Base-by-base conservation (phyloP, 2,329 filamentous ascomycete genomes). In the Pestalotiopsis fici region DNA sequence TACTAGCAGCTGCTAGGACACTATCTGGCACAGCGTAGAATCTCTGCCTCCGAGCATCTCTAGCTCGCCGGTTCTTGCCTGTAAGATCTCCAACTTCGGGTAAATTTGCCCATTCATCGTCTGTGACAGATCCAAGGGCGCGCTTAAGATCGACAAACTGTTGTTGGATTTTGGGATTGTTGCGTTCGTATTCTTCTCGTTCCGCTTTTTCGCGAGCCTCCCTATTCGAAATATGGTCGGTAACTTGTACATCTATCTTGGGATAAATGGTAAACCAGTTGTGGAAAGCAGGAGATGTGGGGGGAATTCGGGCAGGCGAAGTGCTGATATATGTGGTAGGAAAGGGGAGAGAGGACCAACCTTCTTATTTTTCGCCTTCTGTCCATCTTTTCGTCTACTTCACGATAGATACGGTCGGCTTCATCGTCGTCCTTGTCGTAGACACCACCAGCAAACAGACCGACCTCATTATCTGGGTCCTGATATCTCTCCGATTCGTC, bases 381-480 rank as follows among this genome's bases (percentile, higher is more conserved):
- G 72, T 97, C 95, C 95, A 99, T 98, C 82, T 93, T 95, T 84
- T 98, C 96, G 76, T 99, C 96, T 71, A 99, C 93, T 77, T 94
- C 92, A 75, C 95, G 92, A 83, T 97, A 99, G 76, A 99, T 97
- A 75, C 93, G 88, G 81, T 99, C 96, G 56, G 96, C 96, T 80
- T 99, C 97, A 76, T 99, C 96, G 76, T 99, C 96, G 66, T 99
- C 96, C 78, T 96, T 93, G 79, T 98, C 96, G 83, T 97, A 99
- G 74, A 96, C 93, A 43, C 96, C 96, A 66, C 94, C 95, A 3
- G 96, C 95, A 76, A 99, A 99, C 25, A 99, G 85, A 4, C 97
- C 96, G 60, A 96, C 93, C 79, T 99, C 96, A 76, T 98, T 98
- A 75, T 99, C 96, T 0, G 96, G 96, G 77, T 99, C 96, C 77